Percentiles rank a stretch among this genome's conserved stretches.
phyloP scores from a whole-genome alignment of 495 filamentous ascomycete species.

The Polyplosphaeria fusca region DNA sequence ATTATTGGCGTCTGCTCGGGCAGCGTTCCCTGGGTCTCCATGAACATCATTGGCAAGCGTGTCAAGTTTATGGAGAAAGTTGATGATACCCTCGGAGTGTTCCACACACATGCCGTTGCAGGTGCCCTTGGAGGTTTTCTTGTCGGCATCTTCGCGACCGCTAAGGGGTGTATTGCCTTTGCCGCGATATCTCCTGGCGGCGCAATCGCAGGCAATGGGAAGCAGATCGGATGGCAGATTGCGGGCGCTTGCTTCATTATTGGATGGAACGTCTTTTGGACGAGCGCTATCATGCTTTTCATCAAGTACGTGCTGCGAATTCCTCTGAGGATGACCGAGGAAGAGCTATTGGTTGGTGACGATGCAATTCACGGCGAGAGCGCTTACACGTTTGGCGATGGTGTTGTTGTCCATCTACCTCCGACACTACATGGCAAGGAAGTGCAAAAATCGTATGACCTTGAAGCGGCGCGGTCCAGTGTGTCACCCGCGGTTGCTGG shows the following conservation, averaged over 20 bases:
- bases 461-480: no score
- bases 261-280: constrained; percentile 56
- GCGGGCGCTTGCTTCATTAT: constrained; percentile 56
- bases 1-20: constrained; percentile 51
- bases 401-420: background rate
- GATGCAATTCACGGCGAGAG: constrained; percentile 54
- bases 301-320: constrained; percentile 55
- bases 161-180: constrained; percentile 50
- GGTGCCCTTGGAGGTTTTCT: constrained; percentile 53
- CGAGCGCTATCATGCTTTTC: constrained; percentile 50
- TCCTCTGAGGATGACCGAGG: constrained; percentile 49
- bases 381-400: constrained; percentile 42
- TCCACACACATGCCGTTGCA: constrained; percentile 55
- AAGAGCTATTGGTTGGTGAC: constrained; percentile 49
- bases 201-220: constrained; percentile 52
- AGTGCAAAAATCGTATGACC: background rate
- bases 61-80: constrained; percentile 46
- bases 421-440: background rate
- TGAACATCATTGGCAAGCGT: constrained; percentile 53
- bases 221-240: constrained; percentile 53
- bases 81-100: constrained; percentile 51
- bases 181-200: constrained; percentile 51
- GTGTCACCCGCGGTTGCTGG: no score
- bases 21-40: constrained; percentile 52
- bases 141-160: constrained; percentile 54